phyloP scores from a whole-genome alignment of 768 basidiomycete genomes.

The Basidioascus undulatus region DNA sequence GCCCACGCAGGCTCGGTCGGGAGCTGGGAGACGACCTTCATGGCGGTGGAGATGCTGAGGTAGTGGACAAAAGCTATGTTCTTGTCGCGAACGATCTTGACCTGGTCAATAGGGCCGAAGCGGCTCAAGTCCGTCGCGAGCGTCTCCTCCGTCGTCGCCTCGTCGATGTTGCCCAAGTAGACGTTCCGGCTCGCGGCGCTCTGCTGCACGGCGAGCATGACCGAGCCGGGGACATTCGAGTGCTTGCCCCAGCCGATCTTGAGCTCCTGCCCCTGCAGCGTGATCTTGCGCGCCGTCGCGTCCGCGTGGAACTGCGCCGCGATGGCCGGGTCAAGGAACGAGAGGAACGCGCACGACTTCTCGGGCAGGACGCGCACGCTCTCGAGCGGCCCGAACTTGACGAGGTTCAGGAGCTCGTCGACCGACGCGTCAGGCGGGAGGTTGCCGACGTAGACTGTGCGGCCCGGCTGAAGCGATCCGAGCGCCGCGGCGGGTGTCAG shows the following conservation, averaged over 20 bases:
- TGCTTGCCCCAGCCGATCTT: slow-evolving; percentile 99
- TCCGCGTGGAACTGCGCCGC: slow-evolving; percentile 95
- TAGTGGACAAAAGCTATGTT: slow-evolving; percentile 99
- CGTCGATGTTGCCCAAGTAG: slow-evolving; percentile 72
- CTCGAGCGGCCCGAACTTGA: slow-evolving; percentile 92
- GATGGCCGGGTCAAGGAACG: slow-evolving; percentile 78
- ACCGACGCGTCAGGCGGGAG: slow-evolving; percentile 85
- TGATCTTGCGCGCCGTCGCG: slow-evolving; percentile 76
- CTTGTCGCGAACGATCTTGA: slow-evolving; percentile 98
- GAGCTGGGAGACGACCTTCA: slow-evolving; percentile 86
- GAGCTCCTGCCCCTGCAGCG: slow-evolving; percentile 82
- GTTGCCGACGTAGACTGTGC: slow-evolving; percentile 94
- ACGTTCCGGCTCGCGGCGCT: slow-evolving; percentile 88
- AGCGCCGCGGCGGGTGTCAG: no score
- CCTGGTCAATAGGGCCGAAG: slow-evolving; percentile 93
- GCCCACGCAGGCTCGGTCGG: slow-evolving; percentile 83
- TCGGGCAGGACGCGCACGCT: slow-evolving; percentile 83
- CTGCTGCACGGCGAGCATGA: slow-evolving; percentile 68
- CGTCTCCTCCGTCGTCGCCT: slow-evolving; percentile 47
- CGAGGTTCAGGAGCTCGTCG: slow-evolving; percentile 89
- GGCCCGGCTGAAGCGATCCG: slow-evolving; percentile 30
- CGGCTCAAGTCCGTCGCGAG: slow-evolving; percentile 72
- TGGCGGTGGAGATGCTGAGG: slow-evolving; percentile 77
- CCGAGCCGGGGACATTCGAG: slow-evolving; percentile 59
- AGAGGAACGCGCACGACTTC: slow-evolving; percentile 92